phyloP scores from a whole-genome alignment of 495 filamentous ascomycete species.

The Jackrogersella minutella region DNA sequence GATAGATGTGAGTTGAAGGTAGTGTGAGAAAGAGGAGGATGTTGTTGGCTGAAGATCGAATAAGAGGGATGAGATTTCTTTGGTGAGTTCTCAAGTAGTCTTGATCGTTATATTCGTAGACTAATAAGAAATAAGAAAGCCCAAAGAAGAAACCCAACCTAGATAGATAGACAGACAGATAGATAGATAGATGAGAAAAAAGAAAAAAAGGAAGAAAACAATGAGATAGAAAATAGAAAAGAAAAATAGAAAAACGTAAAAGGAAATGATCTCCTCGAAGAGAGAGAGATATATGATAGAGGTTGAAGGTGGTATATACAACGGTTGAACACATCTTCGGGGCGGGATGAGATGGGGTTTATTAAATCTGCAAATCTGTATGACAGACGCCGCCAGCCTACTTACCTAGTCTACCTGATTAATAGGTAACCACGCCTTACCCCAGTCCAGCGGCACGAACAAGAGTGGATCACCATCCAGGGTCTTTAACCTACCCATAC shows the following conservation, averaged over 20 bases:
- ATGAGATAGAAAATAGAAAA: conserved; percentile 27
- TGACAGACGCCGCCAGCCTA: conserved; percentile 17
- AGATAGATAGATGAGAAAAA: conserved; percentile 39
- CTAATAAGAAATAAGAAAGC: conserved; percentile 44
- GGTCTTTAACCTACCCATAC: background rate
- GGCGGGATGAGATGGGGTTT: conserved; percentile 35
- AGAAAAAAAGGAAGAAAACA: conserved; percentile 43
- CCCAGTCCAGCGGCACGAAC: conserved; percentile 40
- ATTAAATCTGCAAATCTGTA: conserved; percentile 37
- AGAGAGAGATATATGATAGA: conserved; percentile 37
- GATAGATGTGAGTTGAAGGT: conserved; percentile 20
- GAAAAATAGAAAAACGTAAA: conserved; percentile 48
- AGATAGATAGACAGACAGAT: conserved; percentile 30
- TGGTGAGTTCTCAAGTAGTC: conserved; percentile 28
- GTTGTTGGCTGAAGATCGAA: conserved; percentile 13
- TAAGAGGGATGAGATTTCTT: conserved; percentile 34
- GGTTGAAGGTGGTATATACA: conserved; percentile 42
- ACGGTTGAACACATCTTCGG: conserved; percentile 23
- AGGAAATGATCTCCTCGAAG: conserved; percentile 42
- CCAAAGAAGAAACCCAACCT: conserved; percentile 39
- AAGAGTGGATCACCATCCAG: conserved; percentile 29
- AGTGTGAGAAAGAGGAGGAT: conserved; percentile 21
- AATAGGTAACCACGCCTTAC: conserved; percentile 32
- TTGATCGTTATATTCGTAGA: conserved; percentile 35
- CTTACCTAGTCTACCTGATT: conserved; percentile 1